Conservation (phyloP, 2,329 filamentous ascomycete genomes). For the Pseudocercospora fijiensis region DNA sequence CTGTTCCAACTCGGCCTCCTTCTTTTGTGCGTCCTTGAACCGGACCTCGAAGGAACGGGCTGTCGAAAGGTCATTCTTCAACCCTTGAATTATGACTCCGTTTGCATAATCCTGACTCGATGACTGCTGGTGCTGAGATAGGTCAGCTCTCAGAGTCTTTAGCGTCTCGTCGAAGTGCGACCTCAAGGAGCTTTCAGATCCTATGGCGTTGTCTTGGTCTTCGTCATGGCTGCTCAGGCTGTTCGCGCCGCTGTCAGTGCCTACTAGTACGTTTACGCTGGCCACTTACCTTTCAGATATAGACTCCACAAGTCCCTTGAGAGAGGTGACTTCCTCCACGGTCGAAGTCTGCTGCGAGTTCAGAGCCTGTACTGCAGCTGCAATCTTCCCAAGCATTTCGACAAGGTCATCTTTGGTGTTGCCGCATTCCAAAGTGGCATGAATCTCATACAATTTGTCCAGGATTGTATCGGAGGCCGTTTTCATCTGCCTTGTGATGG, state of each 20-base stretch:
- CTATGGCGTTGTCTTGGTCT: background rate
- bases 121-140: conserved; percentile 25
- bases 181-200: conserved; percentile 7
- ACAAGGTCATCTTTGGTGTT: conserved; percentile 8
- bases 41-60: background rate
- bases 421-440: conserved; percentile 16
- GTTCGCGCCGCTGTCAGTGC: background rate
- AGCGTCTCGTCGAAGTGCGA: conserved; percentile 23
- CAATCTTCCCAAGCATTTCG: conserved; percentile 23
- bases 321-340: conserved; percentile 22
- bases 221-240: background rate
- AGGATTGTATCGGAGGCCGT: conserved; percentile 20
- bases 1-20: background rate
- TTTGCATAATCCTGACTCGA: conserved; percentile 18
- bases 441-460: conserved; percentile 30
- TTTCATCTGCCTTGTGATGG: conserved; percentile 19
- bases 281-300: conserved; percentile 23
- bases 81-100: conserved; percentile 18
- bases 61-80: conserved; percentile 23
- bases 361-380: conserved; percentile 26
- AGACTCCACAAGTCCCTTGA: conserved; percentile 24
- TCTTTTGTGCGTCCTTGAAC: conserved; percentile 6
- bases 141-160: conserved; percentile 22
- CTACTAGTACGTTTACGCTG: background rate
- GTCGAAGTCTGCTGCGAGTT: conserved; percentile 21